A percentile compares a stretch with the other conserved stretches of the same genome.
These are phyloP conservation scores for Euphorbia pulcherrima DNA, from an alignment of 345 rosid species.

Conservation along the genomic window DNA sequence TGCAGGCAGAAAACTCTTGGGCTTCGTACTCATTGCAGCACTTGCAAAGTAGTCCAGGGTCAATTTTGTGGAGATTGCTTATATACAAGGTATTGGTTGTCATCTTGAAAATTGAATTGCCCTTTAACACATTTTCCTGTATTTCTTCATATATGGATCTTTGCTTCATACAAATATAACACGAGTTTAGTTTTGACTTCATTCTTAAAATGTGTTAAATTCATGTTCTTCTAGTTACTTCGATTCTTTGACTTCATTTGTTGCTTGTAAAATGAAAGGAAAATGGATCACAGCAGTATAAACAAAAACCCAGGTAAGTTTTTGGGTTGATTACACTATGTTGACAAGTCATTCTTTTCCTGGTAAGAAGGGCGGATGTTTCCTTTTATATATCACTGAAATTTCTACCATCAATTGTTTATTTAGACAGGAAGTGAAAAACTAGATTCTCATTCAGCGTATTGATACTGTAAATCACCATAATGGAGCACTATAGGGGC, in stretches of 20 bases:
- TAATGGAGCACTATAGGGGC: too few species aligned
- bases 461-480: too few species aligned
- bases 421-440: too few species aligned
- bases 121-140: background rate
- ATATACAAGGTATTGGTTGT: conserved; percentile 26
- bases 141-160: background rate
- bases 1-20: conserved; percentile 38
- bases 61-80: conserved; percentile 43
- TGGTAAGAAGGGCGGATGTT: background rate
- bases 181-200: too few species aligned
- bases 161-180: background rate
- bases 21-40: conserved; percentile 29
- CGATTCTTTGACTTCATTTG: background rate
- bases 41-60: conserved; percentile 33
- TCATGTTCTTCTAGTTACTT: background rate
- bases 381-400: background rate
- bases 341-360: background rate
- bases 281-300: background rate
- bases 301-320: background rate
- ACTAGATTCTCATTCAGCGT: too few species aligned
- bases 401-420: background rate
- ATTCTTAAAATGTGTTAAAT: background rate
- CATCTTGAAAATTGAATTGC: background rate
- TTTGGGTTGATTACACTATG: background rate
- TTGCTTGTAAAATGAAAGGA: background rate